Evolutionary conservation across 2,329 filamentous ascomycete genomes (phyloP), one percentile per base, ranked within the genome.

Genomic region (Aplosporella prunicola): DNA sequence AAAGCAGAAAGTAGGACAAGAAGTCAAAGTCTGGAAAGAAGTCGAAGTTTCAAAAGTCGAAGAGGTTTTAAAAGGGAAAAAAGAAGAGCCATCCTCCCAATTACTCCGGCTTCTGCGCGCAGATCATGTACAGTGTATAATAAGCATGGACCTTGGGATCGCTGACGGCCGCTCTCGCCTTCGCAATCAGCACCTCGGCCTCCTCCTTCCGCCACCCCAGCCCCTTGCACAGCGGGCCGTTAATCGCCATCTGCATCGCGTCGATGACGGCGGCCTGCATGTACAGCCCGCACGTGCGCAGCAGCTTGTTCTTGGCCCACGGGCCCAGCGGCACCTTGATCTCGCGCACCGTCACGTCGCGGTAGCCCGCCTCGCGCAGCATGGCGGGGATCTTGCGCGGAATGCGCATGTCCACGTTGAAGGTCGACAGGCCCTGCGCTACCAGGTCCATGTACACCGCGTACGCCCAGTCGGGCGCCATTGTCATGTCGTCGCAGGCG

Each of bases 401-500:
- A 11, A 39, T 24, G 24, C 33, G 29, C 14, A 33, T 33, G 16
- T 39, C 36, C 14, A 13, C 29, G 24, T 31, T 31, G n/a, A 39
- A 39, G 8, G 27, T 28, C 25, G 10, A 6, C 8, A 39, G 31
- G 17, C 36, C 36, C 1, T 39, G 24, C 20, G 31, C 31, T 2
- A 30, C 26, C 5, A 26, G 25, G 4, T 13, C 17, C 33, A 14
- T 32, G 22, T 36, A 37, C 23, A 25, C 14, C 16, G 18, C 17
- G 28, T 31, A 32, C 9, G 13, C 13, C 28, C 38, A 34, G 10
- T 40, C 38, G 15, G 27, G 32, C 22, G 38, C 31, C 25, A 64
- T 41, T 0, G 61, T 63, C 13, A 48, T 58, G 39, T 72, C 68
- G 32, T 69, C 66, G 31, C 60, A 65, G 16, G 49, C 52, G 0